Evolutionary conservation across 345 rosid species (phyloP).

Genomic region (Gossypium herbaceum): DNA sequence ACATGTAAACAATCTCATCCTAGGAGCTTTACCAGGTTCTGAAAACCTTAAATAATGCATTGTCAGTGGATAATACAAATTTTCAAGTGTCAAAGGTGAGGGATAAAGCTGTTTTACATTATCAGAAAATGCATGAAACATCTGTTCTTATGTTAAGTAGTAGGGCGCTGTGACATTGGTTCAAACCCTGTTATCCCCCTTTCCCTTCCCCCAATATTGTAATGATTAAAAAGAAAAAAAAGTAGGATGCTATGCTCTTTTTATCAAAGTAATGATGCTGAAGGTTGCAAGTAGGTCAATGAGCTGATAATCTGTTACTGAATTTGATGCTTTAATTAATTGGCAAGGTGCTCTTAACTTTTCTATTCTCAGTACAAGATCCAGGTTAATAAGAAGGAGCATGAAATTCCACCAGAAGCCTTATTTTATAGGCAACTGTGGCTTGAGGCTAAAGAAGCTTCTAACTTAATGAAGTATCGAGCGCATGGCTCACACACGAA

Average conservation of each 20-base stretch:
- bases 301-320: background rate
- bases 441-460: slow-evolving; percentile 47
- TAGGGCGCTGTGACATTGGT: slow-evolving; percentile 3
- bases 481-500: slow-evolving; percentile 15
- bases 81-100: no score
- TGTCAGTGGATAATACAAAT: slow-evolving; percentile 27
- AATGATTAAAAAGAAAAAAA: no score
- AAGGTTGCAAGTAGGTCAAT: slow-evolving; percentile 21
- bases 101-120: slow-evolving; percentile 24
- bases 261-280: slow-evolving; percentile 24
- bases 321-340: background rate
- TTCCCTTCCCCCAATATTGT: no score
- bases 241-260: slow-evolving; percentile 18
- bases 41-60: slow-evolving; percentile 16
- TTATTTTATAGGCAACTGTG: slow-evolving; percentile 35
- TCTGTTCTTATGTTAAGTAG: slow-evolving; percentile 2
- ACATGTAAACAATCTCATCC: background rate
- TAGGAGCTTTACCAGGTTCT: background rate
- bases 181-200: no score
- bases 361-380: slow-evolving; percentile 17
- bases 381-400: slow-evolving; percentile 30
- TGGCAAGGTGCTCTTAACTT: slow-evolving; percentile 7
- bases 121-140: slow-evolving; percentile 24
- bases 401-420: slow-evolving; percentile 29
- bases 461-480: slow-evolving; percentile 33